Conservation (phyloP, 2,329 filamentous ascomycete genomes). For the Didymella arachidicola region DNA sequence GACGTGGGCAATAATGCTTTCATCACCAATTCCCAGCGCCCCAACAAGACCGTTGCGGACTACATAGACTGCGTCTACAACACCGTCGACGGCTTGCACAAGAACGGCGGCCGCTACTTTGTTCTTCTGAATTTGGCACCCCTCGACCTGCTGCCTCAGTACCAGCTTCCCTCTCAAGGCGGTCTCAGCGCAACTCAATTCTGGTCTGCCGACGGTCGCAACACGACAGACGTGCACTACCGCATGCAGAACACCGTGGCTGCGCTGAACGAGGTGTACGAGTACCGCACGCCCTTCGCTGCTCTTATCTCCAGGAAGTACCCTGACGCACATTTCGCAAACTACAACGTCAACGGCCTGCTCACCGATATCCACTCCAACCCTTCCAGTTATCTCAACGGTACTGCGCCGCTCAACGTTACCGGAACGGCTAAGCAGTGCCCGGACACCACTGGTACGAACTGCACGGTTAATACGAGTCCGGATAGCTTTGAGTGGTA, state of each 20-base stretch:
- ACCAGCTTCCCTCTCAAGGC: conserved; percentile 60
- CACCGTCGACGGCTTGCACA: conserved; percentile 69
- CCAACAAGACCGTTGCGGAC: conserved; percentile 66
- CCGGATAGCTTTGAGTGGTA: conserved; percentile 74
- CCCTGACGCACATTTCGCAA: conserved; percentile 65
- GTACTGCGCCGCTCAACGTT: conserved; percentile 68
- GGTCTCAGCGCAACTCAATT: conserved; percentile 56
- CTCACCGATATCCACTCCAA: conserved; percentile 70
- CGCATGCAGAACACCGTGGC: conserved; percentile 62
- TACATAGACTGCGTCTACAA: conserved; percentile 74
- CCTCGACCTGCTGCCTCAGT: conserved; percentile 72
- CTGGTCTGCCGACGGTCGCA: conserved; percentile 58
- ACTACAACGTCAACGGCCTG: conserved; percentile 71
- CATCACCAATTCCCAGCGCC: conserved; percentile 68
- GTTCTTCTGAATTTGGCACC: conserved; percentile 75
- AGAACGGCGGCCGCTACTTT: conserved; percentile 72
- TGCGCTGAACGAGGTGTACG: conserved; percentile 60
- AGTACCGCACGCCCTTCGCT: conserved; percentile 57
- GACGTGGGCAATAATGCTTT: conserved; percentile 74
- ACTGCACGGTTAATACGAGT: conserved; percentile 47
- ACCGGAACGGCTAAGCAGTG: conserved; percentile 67
- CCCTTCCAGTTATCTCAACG: conserved; percentile 68
- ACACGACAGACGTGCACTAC: conserved; percentile 59
- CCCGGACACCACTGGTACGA: conserved; percentile 42
- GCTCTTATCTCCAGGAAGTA: conserved; percentile 53